Base-by-base conservation (phyloP, 83 land plant species). In the Larix sibirica region DNA sequence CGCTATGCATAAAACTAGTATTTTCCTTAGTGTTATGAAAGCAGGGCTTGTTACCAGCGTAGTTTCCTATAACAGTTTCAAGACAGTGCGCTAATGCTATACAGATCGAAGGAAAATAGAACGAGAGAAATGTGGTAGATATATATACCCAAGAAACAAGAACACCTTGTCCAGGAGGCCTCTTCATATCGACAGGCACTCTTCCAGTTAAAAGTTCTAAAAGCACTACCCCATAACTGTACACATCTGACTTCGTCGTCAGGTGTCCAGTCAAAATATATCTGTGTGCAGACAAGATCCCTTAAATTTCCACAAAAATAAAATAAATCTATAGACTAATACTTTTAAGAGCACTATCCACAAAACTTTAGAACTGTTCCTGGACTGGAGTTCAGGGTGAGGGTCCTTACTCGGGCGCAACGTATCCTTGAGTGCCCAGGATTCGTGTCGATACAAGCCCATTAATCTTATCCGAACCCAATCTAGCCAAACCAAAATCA, bases 231-330 rank as follows among this genome's bases (percentile, higher is more conserved):
- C 95, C 95, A 73, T 83, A 93, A 77, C 93, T 91, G 82, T 93
- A 93, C 12, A 93, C 95, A 83, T 93, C 95, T 89, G 95, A 94
- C 82, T 94, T 94, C 71, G 94, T 90, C 0, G 95, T 94, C 82
- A 94, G 56, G 62, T 89, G 93, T 21, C 96, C 96, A 12, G 95
- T 89, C 77, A 91, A 89, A 77, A 90, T 91, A 86, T 94, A 94
- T 90, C 96, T 94, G 79, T 78, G 76, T 10, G 58, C 58, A 54
- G 58, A 33, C 36, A 1, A 33, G 36, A 28, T 28, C 56, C 56
- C 12, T 47, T 50, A 10, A 50, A 50, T 50, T 54, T 54, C 13
- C 58, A 13, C 3, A 54, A 8, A 47, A 47, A 7, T 7, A 9
- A 54, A 54, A 54, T 12, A 12, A 13, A 54, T 13, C 12, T 54